Base-by-base conservation (phyloP, 495 filamentous ascomycete species). In the Lasiosphaeriaceae sp. region DNA sequence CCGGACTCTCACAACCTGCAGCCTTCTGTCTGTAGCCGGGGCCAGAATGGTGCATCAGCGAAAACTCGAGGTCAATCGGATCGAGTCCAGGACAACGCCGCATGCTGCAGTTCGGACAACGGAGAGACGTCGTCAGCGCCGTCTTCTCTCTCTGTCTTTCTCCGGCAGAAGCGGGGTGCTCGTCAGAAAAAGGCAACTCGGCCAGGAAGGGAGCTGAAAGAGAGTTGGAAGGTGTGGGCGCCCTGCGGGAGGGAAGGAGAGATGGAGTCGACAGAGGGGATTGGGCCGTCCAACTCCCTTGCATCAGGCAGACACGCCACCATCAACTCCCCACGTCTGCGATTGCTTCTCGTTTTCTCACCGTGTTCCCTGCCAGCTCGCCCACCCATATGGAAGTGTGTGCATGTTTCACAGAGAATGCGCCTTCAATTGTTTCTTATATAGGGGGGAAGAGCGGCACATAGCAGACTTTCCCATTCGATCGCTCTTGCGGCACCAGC, bases 251-350 rank as follows among this genome's bases (percentile, higher is more conserved):
- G 4, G 26, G 26, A 31, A 31, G 26, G 26, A 9, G 26, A 31
- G 26, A 31, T n/a, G n/a, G 26, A 31, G 26, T 31, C 26, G 21
- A 50, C 21, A 39, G 45, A 19, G 19, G 55, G 47, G 24, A 50
- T 51, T 47, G 37, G 44, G 55, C 44, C 11, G 31, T 48, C 21
- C 11, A n/a, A 11, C n/a, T 2, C 16, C 9, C n/a, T 43, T 34
- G 56, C 35, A 63, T 60, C 60, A 63, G 57, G 52, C 60, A 52
- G 60, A 56, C 57, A 63, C 57, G 52, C 57, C 60, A 62, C 52
- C 56, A 12, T 31, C 26, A 9, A 31, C 26, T 31, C 26, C 9
- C 9, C 9, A 14, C 39, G 20, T 49, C 4, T 9, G 35, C 8
- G 35, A 39, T 31, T 31, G 4, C 4, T 9, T 31, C 26, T 9